A percentile compares a stretch with the other conserved stretches of the same genome.
Evolutionary conservation across 2,329 filamentous ascomycete genomes (phyloP).

Genomic region (Chrysoporthe puriensis): DNA sequence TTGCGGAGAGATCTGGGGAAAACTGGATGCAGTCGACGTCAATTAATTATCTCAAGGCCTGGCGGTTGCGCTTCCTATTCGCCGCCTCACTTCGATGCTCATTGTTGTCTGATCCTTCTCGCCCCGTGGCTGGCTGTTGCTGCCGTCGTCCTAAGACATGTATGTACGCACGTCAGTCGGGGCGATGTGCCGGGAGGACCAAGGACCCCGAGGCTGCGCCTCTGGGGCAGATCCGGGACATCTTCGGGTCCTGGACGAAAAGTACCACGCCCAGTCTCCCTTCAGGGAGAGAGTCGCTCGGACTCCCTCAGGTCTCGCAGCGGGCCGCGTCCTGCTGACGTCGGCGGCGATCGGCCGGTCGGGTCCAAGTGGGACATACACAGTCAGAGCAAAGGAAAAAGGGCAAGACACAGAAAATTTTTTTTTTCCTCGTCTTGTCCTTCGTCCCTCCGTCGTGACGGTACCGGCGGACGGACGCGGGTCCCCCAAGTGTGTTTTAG

Average conservation of each 20-base stretch:
- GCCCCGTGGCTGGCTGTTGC: neutral
- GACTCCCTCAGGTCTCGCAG: too few relatives aligned
- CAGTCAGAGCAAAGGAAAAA: neutral
- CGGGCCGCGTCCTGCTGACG: constrained; percentile 12
- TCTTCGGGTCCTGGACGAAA: neutral
- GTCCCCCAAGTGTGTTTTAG: constrained; percentile 7
- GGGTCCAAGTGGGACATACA: neutral
- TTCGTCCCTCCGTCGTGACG: neutral
- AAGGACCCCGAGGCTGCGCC: neutral
- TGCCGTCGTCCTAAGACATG: neutral
- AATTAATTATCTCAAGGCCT: constrained; percentile 10
- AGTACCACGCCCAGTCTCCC: too few relatives aligned
- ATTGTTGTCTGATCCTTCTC: constrained; percentile 1
- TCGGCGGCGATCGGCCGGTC: constrained; percentile 23
- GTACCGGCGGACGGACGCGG: constrained; percentile 12
- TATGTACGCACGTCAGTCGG: neutral
- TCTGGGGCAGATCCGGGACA: neutral
- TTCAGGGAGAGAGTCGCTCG: too few relatives aligned
- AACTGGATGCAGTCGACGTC: constrained; percentile 24
- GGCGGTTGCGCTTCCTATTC: constrained; percentile 16
- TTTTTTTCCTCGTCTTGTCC: neutral
- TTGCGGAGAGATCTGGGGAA: constrained; percentile 30
- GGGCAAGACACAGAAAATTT: neutral
- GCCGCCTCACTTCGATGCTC: neutral
- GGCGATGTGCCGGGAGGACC: neutral